phyloP scores from a whole-genome alignment of 148 eudicot species.

The Vaccinium macrocarpon region DNA sequence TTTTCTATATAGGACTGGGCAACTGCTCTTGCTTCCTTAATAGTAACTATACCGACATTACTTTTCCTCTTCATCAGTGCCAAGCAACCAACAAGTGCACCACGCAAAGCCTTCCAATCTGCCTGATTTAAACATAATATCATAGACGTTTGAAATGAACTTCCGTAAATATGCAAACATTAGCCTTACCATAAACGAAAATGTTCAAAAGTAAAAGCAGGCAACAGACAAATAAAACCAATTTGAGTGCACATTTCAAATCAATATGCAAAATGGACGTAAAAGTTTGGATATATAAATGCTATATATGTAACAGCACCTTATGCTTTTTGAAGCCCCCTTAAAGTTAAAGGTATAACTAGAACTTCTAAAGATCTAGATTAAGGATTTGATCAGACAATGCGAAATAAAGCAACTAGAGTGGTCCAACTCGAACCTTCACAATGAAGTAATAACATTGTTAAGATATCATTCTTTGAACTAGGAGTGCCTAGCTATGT shows the following conservation, averaged over 20 bases:
- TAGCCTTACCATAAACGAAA: neutral
- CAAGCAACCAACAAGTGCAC: constrained; percentile 93
- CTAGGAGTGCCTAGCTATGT: neutral
- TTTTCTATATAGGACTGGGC: constrained; percentile 58
- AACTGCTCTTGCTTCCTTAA: constrained; percentile 56
- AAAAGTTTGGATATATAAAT: neutral
- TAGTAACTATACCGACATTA: constrained; percentile 52
- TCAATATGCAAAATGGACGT: neutral
- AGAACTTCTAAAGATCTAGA: neutral
- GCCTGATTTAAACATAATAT: constrained; percentile 54
- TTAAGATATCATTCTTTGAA: neutral
- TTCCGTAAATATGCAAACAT: neutral
- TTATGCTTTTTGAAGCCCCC: neutral
- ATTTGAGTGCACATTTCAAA: neutral
- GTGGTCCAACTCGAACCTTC: neutral
- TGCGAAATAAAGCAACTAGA: neutral
- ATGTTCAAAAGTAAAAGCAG: constrained; percentile 1
- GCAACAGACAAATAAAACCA: neutral
- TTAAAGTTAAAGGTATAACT: neutral
- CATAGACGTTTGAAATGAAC: constrained; percentile 27
- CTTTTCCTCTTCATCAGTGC: constrained; percentile 71
- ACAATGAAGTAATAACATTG: neutral
- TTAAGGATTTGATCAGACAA: neutral
- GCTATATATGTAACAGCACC: neutral
- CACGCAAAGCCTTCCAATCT: constrained; percentile 97